Conservation (phyloP, 305 asterid genomes). For the Striga hermonthica region DNA sequence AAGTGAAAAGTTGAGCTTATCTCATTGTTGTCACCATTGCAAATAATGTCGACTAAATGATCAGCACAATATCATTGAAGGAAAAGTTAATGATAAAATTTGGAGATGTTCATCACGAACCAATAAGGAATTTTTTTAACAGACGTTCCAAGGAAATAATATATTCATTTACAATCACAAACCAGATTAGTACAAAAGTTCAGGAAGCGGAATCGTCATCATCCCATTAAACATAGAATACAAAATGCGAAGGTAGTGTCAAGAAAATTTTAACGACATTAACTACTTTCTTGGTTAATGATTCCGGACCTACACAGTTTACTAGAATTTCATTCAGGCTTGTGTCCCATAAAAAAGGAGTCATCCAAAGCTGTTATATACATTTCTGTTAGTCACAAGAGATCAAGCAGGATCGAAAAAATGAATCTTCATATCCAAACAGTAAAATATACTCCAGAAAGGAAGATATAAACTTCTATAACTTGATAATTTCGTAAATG, state of each 20-base stretch:
- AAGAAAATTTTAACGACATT: background rate
- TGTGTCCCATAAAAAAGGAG: slow-evolving; percentile 5
- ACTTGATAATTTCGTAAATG: too few species aligned
- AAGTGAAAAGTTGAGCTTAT: background rate
- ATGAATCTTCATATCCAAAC: background rate
- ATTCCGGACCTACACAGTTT: slow-evolving; percentile 7
- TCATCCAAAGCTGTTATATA: too few species aligned
- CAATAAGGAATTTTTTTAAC: slow-evolving; percentile 9
- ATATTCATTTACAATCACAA: background rate
- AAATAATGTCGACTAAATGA: background rate
- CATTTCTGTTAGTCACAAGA: too few species aligned
- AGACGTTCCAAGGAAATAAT: background rate
- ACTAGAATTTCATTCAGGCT: background rate
- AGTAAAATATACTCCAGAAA: background rate
- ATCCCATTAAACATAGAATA: background rate
- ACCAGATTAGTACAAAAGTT: slow-evolving; percentile 1
- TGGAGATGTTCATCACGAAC: slow-evolving; percentile 11
- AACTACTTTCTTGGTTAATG: background rate
- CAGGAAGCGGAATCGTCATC: slow-evolving; percentile 4
- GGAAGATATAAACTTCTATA: too few species aligned
- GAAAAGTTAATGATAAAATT: background rate
- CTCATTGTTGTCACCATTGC: slow-evolving; percentile 1
- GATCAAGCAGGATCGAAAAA: too few species aligned
- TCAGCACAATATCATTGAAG: background rate
- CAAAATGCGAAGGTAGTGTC: background rate